Base-by-base conservation (phyloP, 1,284 basidiomycete genomes). In the Anthracocystis setariae region DNA sequence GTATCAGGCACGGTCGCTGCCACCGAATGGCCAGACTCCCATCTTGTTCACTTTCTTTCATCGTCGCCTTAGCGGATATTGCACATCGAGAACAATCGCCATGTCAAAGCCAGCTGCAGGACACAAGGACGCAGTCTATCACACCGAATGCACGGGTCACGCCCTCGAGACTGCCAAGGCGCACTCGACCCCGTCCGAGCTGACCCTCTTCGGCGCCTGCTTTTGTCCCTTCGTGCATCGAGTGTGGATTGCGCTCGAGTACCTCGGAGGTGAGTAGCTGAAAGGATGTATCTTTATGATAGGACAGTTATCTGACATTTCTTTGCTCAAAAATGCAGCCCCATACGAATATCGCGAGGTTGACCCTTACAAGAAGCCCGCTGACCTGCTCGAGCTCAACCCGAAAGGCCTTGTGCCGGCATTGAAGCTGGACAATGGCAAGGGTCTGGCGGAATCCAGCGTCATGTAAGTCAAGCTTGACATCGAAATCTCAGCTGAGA, bases 371-470 rank as follows among this genome's bases (percentile, higher is more conserved):
- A 88, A 88, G 84, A 92, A 92, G 76, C 90, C 91, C 0, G 83
- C 87, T 49, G 90, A 90, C 33, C 86, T 92, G n/a, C 84, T 92
- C 12, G 88, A 91, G 49, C 86, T 91, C 17, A 91, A 90, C 20
- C 90, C 90, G 0, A 91, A 90, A 78, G 91, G 91, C 0, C 86
- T 92, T 2, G 90, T 92, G 1, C 91, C 91, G 0, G 90, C 87
- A 0, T 78, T 92, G 35, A 87, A 86, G 74, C 83, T 92, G 51
- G 84, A 33, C 13, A 63, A 72, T 12, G 73, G 67, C 1, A 71
- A 69, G 35, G 74, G 71, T 2, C 50, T 79, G 20, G 60, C 73
- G 7, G 77, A 79, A 43, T 72, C 66, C 1, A 76, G 70, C 1
- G 77, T 78, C 9, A 79, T 79, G 73, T 72, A 33, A 69, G 73